Evolutionary conservation across 2,329 filamentous ascomycete genomes (phyloP), one percentile per base, ranked within the genome.

Genomic region (Colletotrichum lupini): DNA sequence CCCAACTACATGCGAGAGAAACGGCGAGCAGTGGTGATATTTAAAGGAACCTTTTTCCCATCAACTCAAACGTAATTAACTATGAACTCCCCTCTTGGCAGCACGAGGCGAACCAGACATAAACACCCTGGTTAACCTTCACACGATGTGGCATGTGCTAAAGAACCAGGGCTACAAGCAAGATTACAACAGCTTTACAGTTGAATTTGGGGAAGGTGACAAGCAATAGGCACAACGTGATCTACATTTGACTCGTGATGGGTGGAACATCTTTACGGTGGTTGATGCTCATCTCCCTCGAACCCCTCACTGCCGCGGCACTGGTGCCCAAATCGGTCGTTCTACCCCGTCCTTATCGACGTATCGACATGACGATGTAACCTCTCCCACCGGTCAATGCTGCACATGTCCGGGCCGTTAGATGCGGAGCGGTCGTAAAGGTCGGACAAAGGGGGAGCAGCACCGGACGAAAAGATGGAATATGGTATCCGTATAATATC

Each of bases 161-260:
- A n/a, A 11, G 2, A 14, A 12, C 19, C 16, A 16, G 28, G 14
- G 42, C 42, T 19, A 42, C 6, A 42, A 24, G 49, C 46, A 55
- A 26, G 22, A 56, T 58, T 49, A 37, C 24, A 28, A 53, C 42
- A 60, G 28, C 24, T 28, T 49, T 49, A 11, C 12, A 24, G 32
- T 69, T 69, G 7, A 57, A 70, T 65, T 4, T 42, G 37, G 55
- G 60, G 67, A 73, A 73, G 66, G 67, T 70, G 60, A 49, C 69
- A 72, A 11, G 24, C 11, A 26, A 56, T 42, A 11, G 22, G 30
- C 26, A 28, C 30, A 56, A 32, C 37, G 61, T 46, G 55, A 59
- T 53, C 37, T 7, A 53, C 35, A 49, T n/a, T 16, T 8, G 22
- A 5, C 55, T 56, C 56, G 62, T 60, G 61, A 66, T 69, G 60